Evolutionary conservation across 2,329 filamentous ascomycete genomes (phyloP), one percentile per base, ranked within the genome.

Genomic region (Myriosclerotinia scirpicola): DNA sequence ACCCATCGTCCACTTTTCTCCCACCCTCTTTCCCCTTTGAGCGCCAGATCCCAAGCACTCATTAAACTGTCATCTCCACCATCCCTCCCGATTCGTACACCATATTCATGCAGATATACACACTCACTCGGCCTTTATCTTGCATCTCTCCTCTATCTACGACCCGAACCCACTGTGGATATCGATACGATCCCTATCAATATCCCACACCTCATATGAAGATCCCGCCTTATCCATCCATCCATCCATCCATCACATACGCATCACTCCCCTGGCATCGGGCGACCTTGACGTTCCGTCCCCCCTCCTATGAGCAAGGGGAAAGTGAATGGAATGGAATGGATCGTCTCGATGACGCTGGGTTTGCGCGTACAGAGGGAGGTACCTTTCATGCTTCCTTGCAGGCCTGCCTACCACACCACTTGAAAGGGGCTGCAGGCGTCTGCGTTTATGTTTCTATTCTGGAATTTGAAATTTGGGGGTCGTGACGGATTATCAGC

Each of bases 171-270:
- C 42, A 34, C 17, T 46, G 17, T 40, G 17, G 42, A 34, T 34
- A n/a, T 0, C 17, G 11, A n/a, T 59, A 6, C 40, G 2, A 46
- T 20, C 26, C 26, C 42, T 36, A 48, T 60, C 56, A 22, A 60
- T 60, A 60, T 48, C 14, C 48, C 30, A 36, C 56, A 36, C 20
- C 56, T n/a, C 46, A 58, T 60, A 60, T 60, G 56, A 60, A 48
- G 42, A 60, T 60, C 56, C 42, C 56, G 56, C 56, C 56, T 12
- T 60, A 60, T 20, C 42, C 40, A 58, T 5, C 42, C 42, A 17
- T 5, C 5, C 30, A 34, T 22, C 40, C n/a, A 58, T 15, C 52
- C 5, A 17, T 20, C 7, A 17, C 15, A 44, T 44, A 15, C 9
- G 42, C 46, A 50, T 22, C n/a, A 50, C n/a, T 22, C 5, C 8